Evolutionary conservation across 192 early-diverging fungal species (phyloP).

Genomic region (Oehlia diaphana): DNA sequence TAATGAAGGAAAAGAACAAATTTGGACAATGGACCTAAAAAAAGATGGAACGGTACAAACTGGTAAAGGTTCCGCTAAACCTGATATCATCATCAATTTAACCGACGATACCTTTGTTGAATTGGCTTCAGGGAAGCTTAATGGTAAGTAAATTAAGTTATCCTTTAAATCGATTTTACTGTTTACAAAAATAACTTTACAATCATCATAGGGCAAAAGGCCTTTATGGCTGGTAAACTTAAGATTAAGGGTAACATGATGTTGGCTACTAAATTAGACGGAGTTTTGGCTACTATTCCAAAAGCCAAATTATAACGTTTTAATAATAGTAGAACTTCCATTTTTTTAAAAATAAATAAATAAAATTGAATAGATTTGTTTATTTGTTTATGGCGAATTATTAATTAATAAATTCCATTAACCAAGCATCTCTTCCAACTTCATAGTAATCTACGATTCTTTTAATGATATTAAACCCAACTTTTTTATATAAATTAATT

Average conservation of each 20-base stretch:
- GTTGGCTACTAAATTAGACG: slow-evolving; percentile 72
- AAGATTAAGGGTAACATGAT: slow-evolving; percentile 79
- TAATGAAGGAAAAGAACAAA: slow-evolving; percentile 60
- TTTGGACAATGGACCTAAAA: slow-evolving; percentile 89
- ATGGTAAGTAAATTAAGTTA: slow-evolving; percentile 54
- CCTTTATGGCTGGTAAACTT: slow-evolving; percentile 90
- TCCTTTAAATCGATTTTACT: background rate
- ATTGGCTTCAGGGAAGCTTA: slow-evolving; percentile 81
- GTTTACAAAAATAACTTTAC: background rate
- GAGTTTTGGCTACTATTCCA: slow-evolving; percentile 60
- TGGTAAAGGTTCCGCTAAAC: slow-evolving; percentile 56
- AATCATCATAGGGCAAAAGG: slow-evolving; percentile 66
- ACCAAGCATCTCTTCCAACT: slow-evolving; percentile 17
- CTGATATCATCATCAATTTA: slow-evolving; percentile 74
- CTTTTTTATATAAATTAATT: slow-evolving; percentile 19
- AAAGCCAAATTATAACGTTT: slow-evolving; percentile 63
- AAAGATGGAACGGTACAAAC: slow-evolving; percentile 59
- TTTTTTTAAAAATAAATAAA: no score
- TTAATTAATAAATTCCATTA: slow-evolving; percentile 8
- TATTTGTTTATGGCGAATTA: no score
- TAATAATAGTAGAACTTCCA: background rate
- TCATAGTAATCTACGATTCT: slow-evolving; percentile 16
- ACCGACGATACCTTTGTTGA: slow-evolving; percentile 81
- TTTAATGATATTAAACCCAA: slow-evolving; percentile 10
- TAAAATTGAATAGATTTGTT: no score